Evolutionary conservation across 768 basidiomycete species (phyloP).

Genomic region (Termitomyces sp.): DNA sequence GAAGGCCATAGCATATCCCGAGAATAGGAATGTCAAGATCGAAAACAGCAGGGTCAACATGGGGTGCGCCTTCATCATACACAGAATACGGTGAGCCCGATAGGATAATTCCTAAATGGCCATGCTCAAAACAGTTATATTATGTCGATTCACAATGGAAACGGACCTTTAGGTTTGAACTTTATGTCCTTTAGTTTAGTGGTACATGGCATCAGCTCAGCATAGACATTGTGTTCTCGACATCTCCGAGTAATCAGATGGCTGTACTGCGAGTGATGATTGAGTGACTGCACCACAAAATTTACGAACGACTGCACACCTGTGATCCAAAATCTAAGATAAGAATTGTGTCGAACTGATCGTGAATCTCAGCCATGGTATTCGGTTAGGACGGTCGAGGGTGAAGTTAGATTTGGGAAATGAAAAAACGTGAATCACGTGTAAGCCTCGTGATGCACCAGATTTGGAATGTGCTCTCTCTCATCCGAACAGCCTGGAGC

Average conservation of each 20-base stretch:
- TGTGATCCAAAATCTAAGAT: constrained; percentile 98
- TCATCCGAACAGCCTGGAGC: background rate
- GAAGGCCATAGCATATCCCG: constrained; percentile 96
- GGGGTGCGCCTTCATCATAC: constrained; percentile 88
- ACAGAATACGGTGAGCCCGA: constrained; percentile 99
- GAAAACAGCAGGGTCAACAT: constrained; percentile 90
- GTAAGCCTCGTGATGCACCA: background rate
- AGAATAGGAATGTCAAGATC: constrained; percentile 85
- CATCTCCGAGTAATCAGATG: constrained; percentile 97
- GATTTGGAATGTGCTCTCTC: too few species aligned
- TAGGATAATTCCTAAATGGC: constrained; percentile 73
- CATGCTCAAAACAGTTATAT: background rate
- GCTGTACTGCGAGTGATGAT: constrained; percentile 62
- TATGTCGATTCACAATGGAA: background rate
- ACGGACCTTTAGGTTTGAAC: constrained; percentile 90
- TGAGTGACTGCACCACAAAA: constrained; percentile 4
- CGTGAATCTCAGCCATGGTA: constrained; percentile 82
- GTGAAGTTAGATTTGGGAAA: background rate
- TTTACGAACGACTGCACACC: constrained; percentile 35
- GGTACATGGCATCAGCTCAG: constrained; percentile 96
- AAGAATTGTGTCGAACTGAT: constrained; percentile 92
- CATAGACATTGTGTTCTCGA: constrained; percentile 95
- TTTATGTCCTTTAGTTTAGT: constrained; percentile 79
- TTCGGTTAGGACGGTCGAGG: background rate
- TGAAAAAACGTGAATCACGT: constrained; percentile 6